Conservation (phyloP, 306 rosid genomes). For the Vicia sativa region DNA sequence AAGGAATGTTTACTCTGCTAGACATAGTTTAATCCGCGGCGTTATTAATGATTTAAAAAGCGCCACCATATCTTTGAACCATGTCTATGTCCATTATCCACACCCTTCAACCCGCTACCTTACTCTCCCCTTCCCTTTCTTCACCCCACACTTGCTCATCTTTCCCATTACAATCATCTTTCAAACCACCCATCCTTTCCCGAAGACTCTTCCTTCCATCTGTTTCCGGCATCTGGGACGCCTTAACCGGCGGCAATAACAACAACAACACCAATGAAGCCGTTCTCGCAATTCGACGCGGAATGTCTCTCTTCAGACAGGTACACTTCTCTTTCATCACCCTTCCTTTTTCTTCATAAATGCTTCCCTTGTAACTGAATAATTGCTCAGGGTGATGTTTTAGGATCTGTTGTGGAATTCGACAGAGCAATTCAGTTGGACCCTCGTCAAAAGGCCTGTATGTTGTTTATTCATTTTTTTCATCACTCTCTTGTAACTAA, state of each 20-base stretch:
- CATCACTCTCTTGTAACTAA: neutral
- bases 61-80: neutral
- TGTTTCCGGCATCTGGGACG: constrained; percentile 84
- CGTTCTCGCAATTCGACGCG: constrained; percentile 65
- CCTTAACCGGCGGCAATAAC: constrained; percentile 67
- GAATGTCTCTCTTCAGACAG: constrained; percentile 84
- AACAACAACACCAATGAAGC: constrained; percentile 74
- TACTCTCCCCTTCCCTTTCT: constrained; percentile 36
- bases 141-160: constrained; percentile 29
- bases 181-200: constrained; percentile 48
- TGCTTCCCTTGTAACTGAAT: neutral
- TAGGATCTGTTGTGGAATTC: constrained; percentile 78
- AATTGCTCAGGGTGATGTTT: constrained; percentile 65
- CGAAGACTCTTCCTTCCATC: constrained; percentile 72
- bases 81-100: constrained; percentile 30
- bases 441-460: constrained; percentile 94
- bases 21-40: too few species aligned
- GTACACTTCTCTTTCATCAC: constrained; percentile 39
- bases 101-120: constrained; percentile 44
- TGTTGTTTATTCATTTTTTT: constrained; percentile 35
- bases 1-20: too few species aligned
- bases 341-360: neutral
- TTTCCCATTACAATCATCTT: constrained; percentile 31
- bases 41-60: too few species aligned
- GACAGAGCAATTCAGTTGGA: constrained; percentile 82